Evolutionary conservation across 352 stramenopile species (phyloP).

Genomic region (Pilasporangium apinafurcum): DNA sequence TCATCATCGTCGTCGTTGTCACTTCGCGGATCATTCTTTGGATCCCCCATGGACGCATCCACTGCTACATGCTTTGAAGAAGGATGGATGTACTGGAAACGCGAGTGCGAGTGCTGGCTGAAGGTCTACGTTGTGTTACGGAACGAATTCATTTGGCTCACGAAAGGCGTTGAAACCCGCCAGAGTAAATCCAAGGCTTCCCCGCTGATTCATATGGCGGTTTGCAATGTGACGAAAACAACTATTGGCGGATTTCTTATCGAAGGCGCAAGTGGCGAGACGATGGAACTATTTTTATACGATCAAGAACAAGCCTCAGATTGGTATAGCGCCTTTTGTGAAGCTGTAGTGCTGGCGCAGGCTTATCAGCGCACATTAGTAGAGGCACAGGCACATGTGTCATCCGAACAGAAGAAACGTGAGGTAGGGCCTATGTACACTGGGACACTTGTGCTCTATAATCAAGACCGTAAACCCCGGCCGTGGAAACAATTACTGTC

Average conservation of each 20-base stretch:
- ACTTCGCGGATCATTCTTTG: conserved; percentile 18
- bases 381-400: conserved; percentile 7
- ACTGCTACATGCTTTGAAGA: conserved; percentile 28
- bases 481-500: conserved; percentile 39
- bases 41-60: conserved; percentile 8
- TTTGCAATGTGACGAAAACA: conserved; percentile 39
- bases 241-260: conserved; percentile 41
- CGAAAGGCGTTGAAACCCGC: conserved; percentile 25
- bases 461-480: conserved; percentile 34
- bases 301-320: conserved; percentile 36
- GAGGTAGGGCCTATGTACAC: conserved; percentile 25
- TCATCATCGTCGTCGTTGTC: conserved; percentile 12
- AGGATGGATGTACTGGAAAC: conserved; percentile 79
- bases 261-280: conserved; percentile 44
- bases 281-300: conserved; percentile 75
- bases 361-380: conserved; percentile 35
- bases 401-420: conserved; percentile 8
- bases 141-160: conserved; percentile 66
- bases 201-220: conserved; percentile 63
- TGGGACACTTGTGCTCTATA: conserved; percentile 66
- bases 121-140: conserved; percentile 70
- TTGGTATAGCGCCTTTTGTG: conserved; percentile 63
- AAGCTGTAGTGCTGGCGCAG: conserved; percentile 48
- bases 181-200: too few relatives aligned
- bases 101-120: conserved; percentile 53